Evolutionary conservation across 129 eudicot species (phyloP), one percentile per base, ranked within the genome.

Genomic region (Rutidosis leptorrhynchoides): DNA sequence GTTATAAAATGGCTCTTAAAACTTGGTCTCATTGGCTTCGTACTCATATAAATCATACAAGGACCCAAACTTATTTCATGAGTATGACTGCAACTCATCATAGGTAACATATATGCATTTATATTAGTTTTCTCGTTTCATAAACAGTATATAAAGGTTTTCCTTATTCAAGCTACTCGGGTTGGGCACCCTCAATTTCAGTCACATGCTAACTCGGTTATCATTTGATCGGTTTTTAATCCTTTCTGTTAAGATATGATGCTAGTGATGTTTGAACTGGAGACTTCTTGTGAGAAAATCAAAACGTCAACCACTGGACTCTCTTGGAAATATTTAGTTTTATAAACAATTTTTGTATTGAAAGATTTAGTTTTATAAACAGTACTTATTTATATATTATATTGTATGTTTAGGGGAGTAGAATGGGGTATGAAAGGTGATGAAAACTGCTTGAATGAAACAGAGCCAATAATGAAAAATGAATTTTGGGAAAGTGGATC

Each of bases 1-100:
- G 84, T 62, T 85, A 85, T 23, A 80, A 62, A 52, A 78, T 83
- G 88, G 95, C 83, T 20, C 62, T 89, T 2, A 67, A 80, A 62
- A 85, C 94, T 6, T 89, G 95, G 96, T 78, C 95, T 2, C 65
- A 85, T 30, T 89, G 90, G 95, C 45, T 89, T 54, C 80, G 67
- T 59, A 69, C 69, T 5, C 84, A 79, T 72, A 76, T 89, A 33
- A 65, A 89, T 28, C 82, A 76, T 11, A 62, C 73, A 51, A 85
- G 75, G 73, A 83, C 94, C 26, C 85, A 52, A 51, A 22, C 83
- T 24, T 89, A 74, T 58, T 89, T 80, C 68, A 76, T 86, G 75
- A 84, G 86, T 81, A 84, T 89, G 87, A 81, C 90, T 9, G 90
- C 96, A 16, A 76, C 80, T 6, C 80, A 76, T 63, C 75, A 70